Evolutionary conservation across 2,329 filamentous ascomycete genomes (phyloP), one percentile per base, ranked within the genome.

Genomic region (Tolypocladium nubicola): DNA sequence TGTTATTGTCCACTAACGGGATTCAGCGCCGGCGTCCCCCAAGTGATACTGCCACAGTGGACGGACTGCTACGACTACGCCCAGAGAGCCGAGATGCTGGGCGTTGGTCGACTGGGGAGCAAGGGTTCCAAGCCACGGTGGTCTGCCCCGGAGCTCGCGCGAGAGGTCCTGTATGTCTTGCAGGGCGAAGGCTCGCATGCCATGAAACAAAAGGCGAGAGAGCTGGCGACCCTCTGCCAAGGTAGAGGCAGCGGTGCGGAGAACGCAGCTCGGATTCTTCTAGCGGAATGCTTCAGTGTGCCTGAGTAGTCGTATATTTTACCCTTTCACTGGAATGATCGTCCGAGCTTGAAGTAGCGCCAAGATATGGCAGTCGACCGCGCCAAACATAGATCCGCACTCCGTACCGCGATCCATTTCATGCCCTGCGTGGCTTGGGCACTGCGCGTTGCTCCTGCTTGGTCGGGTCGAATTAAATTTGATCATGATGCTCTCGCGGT

Each of bases 21-120:
- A 21, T 5, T 56, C 58, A 78, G 75, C 19, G 69, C 71, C 14
- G 77, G 75, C 0, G 64, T 77, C 16, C 76, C 76, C 1, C 77
- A 79, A 41, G 65, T 79, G 4, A 60, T 78, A 4, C 65, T 79
- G 0, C 75, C 76, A 0, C 60, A 68, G 4, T 79, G 76, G 77
- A 66, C 72, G 1, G 76, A 79, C 60, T 74, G 70, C 33, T 78
- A 77, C 59, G 76, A 79, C 53, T 79, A 73, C 57, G 76, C 74
- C 5, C 67, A 70, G 53, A 68, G 76, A 0, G 73, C 70, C 10
- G 76, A 79, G 63, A 64, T 69, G 59, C 66, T 78, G 0, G 74
- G 73, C 0, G 68, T 79, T 26, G 76, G 76, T 3, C 62, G 64
- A 4, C 68, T 61, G 50, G 68, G 64, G 0, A 67, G 57, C 54